Base-by-base conservation (phyloP, 2,329 filamentous ascomycete genomes). In the Xylariaceae sp. region DNA sequence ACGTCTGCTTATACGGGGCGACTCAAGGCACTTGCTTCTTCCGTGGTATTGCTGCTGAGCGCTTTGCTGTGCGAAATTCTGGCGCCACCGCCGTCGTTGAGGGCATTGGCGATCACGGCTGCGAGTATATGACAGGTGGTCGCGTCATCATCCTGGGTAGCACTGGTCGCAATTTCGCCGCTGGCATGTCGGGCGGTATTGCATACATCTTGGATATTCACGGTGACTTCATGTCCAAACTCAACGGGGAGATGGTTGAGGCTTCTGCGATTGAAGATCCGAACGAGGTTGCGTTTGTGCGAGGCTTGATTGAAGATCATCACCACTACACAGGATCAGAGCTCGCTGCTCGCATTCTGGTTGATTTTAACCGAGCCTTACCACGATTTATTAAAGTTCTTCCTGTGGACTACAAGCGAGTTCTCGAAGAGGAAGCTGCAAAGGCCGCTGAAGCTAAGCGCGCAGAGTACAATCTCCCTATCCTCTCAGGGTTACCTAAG, bases 101-200 rank as follows among this genome's bases (percentile, higher is more conserved):
- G 75, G 93, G 93, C 76, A 84, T 96, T 61, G 93, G 93, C 80
- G 93, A 97, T 73, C 93, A 97, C 72, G 90, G 91, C 59, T 97
- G 92, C 71, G 93, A 97, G 81, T 97, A 97, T 83, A 97, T 97
- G 93, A 97, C 93, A 67, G 93, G 93, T 71, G 93, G 93, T 70
- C 91, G 92, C 69, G 81, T 97, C 44, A 78, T 97, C 60, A 83
- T 96, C 67, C 82, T 97, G 41, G 93, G 93, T 53, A 85, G 84
- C 67, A 96, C 92, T 69, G 93, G 93, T 39, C 92, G 93, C 65
- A 97, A 97, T 81, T 97, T 97, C 69, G 93, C 92, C 65, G 93
- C 93, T 57, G 93, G 93, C 81, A 97, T 97, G 93, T 97, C 92
- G 68, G 93, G 93, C 70, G 93, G 93, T 80, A 97, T 97, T 67